A percentile compares a stretch with the other conserved stretches of the same genome.
These are phyloP conservation scores for Chenopodium formosanum DNA, from an alignment of 148 eudicot genomes.

Conservation along the genomic window DNA sequence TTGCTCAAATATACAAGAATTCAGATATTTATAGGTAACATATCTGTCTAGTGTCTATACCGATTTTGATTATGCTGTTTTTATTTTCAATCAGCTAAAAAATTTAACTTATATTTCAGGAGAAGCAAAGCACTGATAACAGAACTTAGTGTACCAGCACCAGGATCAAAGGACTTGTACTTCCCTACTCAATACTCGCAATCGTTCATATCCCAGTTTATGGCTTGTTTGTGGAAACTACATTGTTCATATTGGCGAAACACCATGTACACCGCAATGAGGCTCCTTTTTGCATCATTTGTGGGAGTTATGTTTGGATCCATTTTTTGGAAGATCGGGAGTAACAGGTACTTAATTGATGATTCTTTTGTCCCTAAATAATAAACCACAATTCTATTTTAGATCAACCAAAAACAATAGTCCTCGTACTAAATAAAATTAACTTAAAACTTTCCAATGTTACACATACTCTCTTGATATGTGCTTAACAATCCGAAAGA, in stretches of 20 bases:
- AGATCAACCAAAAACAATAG: not conserved
- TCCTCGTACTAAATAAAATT: no score
- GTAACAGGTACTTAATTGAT: constrained; percentile 32
- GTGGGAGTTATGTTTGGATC: constrained; percentile 55
- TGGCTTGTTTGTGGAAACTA: constrained; percentile 64
- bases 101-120: constrained; percentile 30
- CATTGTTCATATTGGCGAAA: constrained; percentile 63
- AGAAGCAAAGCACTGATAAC: constrained; percentile 49
- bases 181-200: constrained; percentile 59
- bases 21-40: constrained; percentile 48
- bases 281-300: constrained; percentile 49
- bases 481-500: no score
- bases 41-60: no score
- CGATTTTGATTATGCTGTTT: not conserved
- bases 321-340: constrained; percentile 55
- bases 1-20: constrained; percentile 48
- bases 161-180: constrained; percentile 49
- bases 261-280: constrained; percentile 54
- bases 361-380: not conserved
- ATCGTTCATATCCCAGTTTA: constrained; percentile 37
- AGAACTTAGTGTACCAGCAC: constrained; percentile 46
- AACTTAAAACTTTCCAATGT: no score
- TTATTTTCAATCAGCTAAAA: not conserved
- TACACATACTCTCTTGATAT: no score
- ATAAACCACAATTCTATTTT: not conserved